Percentiles rank a stretch among this genome's conserved stretches.
Evolutionary conservation across 345 rosid genomes (phyloP).

Genomic region (Clausena lansium): DNA sequence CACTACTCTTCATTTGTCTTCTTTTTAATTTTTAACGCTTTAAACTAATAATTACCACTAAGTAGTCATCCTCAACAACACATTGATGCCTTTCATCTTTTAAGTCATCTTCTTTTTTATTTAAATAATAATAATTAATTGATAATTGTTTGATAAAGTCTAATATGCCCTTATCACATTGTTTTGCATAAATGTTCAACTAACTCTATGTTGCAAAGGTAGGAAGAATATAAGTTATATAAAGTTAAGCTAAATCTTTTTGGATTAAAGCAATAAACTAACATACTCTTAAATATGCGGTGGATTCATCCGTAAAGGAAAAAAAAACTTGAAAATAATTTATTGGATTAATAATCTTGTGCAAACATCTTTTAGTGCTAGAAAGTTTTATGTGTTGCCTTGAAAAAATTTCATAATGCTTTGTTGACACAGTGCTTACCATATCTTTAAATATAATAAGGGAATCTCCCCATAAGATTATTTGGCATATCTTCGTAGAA

Average conservation of each 20-base stretch:
- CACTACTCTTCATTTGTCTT: background rate
- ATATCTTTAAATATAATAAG: background rate
- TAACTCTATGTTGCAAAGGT: background rate
- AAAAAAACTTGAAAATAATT: background rate
- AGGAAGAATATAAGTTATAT: background rate
- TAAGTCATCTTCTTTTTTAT: no score
- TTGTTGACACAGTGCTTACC: background rate
- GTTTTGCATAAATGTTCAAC: background rate
- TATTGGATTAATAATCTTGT: background rate
- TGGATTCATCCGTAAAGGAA: background rate
- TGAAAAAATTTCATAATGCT: background rate
- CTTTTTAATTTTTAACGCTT: background rate
- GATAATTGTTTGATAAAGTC: background rate
- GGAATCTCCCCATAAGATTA: background rate
- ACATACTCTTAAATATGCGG: background rate
- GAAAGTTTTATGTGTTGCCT: constrained; percentile 10
- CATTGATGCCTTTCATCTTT: background rate
- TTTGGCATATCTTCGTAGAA: background rate
- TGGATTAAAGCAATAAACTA: background rate
- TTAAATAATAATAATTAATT: background rate
- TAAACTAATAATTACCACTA: background rate
- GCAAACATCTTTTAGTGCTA: background rate
- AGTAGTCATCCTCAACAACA: background rate
- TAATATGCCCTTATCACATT: background rate
- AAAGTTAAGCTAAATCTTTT: background rate